A percentile compares a stretch with the other conserved stretches of the same genome.
These are phyloP conservation scores for Candida andamanensis DNA, from an alignment of 805 yeast genomes.

Conservation along the genomic window DNA sequence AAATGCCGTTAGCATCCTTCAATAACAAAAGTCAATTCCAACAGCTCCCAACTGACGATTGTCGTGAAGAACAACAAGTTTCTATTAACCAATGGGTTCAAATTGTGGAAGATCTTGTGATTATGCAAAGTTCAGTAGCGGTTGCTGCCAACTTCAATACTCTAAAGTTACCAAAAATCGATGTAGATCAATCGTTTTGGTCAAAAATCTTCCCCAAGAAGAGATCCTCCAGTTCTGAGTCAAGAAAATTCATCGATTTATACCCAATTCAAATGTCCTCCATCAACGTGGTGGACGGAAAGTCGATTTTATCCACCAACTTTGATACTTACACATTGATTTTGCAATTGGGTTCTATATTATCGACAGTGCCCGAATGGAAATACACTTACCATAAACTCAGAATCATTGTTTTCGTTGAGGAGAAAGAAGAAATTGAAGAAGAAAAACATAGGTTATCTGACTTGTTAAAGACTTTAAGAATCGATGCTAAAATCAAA, in stretches of 20 bases:
- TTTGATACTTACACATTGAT: constrained; percentile 95
- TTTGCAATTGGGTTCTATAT: constrained; percentile 87
- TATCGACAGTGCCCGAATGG: constrained; percentile 94
- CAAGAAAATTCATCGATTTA: constrained; percentile 62
- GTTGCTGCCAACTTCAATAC: constrained; percentile 82
- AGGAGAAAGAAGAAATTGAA: constrained; percentile 58
- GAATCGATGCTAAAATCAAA: constrained; percentile 79
- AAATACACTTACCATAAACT: constrained; percentile 58
- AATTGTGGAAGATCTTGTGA: constrained; percentile 80
- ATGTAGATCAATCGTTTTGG: constrained; percentile 13
- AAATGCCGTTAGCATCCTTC: constrained; percentile 20
- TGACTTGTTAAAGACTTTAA: constrained; percentile 62
- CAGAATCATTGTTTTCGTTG: constrained; percentile 88
- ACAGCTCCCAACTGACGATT: constrained; percentile 70
- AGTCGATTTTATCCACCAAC: constrained; percentile 74
- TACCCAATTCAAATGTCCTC: constrained; percentile 98
- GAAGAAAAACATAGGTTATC: constrained; percentile 64
- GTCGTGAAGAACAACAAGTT: constrained; percentile 66
- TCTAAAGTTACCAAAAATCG: constrained; percentile 55
- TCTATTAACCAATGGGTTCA: constrained; percentile 85
- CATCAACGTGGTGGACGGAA: constrained; percentile 62
- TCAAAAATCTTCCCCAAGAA: constrained; percentile 8
- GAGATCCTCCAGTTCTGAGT: constrained; percentile 7
- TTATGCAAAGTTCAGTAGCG: constrained; percentile 88
- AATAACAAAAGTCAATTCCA: constrained; percentile 14